A percentile compares a stretch with the other conserved stretches of the same genome.
These are phyloP conservation scores for Trichosporon coremiiforme DNA, from an alignment of 1,284 basidiomycete species.

Conservation along the genomic window DNA sequence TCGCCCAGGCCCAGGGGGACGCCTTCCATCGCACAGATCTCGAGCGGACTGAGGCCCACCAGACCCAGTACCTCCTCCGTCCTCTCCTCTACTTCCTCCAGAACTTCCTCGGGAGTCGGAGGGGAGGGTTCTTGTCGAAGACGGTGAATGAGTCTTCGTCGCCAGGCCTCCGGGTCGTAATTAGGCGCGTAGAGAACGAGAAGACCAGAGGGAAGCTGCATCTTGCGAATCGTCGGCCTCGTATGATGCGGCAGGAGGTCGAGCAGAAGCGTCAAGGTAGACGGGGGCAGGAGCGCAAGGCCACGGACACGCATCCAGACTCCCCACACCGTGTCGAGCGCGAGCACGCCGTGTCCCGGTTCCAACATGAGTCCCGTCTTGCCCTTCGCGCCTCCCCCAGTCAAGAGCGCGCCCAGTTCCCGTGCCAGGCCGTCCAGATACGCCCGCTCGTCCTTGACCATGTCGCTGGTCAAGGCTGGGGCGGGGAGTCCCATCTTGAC, in stretches of 20 bases:
- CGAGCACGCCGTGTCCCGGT: slow-evolving; percentile 68
- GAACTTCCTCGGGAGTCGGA: slow-evolving; percentile 44
- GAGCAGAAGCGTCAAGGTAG: slow-evolving; percentile 73
- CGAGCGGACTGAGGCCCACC: slow-evolving; percentile 55
- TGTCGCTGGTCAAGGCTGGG: slow-evolving; percentile 82
- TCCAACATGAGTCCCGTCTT: slow-evolving; percentile 45
- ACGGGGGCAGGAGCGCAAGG: slow-evolving; percentile 86
- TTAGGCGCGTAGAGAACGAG: slow-evolving; percentile 80
- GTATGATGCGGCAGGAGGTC: slow-evolving; percentile 71
- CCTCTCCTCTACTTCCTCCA: slow-evolving; percentile 26
- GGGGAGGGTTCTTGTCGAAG: slow-evolving; percentile 61
- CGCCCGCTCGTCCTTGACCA: slow-evolving; percentile 77
- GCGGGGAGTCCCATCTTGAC: slow-evolving; percentile 75
- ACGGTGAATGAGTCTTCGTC: slow-evolving; percentile 64
- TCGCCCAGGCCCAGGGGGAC: slow-evolving; percentile 70
- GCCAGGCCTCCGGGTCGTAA: slow-evolving; percentile 68
- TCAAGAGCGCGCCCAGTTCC: slow-evolving; percentile 76
- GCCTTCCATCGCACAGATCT: slow-evolving; percentile 68
- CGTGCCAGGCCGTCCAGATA: slow-evolving; percentile 81
- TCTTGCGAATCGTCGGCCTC: slow-evolving; percentile 66
- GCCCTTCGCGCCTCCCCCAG: slow-evolving; percentile 48
- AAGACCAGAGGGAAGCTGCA: slow-evolving; percentile 72
- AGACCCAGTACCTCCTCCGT: no score
- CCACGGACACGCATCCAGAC: slow-evolving; percentile 95
- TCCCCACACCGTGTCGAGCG: slow-evolving; percentile 94